Conservation (phyloP, 1,284 basidiomycete species). For the Takashimella tepidaria region DNA sequence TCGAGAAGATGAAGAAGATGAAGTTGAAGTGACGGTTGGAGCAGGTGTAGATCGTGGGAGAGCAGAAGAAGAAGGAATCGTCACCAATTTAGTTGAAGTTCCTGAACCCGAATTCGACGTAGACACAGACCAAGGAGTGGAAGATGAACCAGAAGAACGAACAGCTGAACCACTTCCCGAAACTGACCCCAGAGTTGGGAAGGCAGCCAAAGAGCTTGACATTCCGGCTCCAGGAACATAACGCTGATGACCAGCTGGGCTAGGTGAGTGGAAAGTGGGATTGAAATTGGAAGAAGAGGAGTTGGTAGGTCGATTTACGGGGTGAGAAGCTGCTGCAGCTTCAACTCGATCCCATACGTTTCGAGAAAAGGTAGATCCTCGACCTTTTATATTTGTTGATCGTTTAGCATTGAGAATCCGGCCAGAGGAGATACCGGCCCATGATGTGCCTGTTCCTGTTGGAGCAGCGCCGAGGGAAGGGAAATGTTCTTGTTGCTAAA, state of each 20-base stretch:
- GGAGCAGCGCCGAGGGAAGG: slow-evolving; percentile 62
- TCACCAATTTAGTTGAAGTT: slow-evolving; percentile 18
- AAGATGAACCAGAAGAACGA: slow-evolving; percentile 11
- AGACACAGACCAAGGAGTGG: slow-evolving; percentile 45
- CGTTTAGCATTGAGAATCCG: slow-evolving; percentile 78
- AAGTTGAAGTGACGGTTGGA: background rate
- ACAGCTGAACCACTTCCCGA: slow-evolving; percentile 11
- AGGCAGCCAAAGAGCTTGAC: slow-evolving; percentile 14
- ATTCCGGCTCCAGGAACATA: background rate
- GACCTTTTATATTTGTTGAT: slow-evolving; percentile 55
- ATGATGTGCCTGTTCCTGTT: slow-evolving; percentile 54
- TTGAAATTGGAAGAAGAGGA: slow-evolving; percentile 49
- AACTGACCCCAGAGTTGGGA: slow-evolving; percentile 34
- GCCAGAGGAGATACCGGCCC: slow-evolving; percentile 71
- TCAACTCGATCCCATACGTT: slow-evolving; percentile 84
- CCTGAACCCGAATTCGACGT: too few relatives aligned
- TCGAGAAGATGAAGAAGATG: too few relatives aligned
- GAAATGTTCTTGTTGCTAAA: slow-evolving; percentile 73
- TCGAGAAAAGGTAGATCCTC: slow-evolving; percentile 56
- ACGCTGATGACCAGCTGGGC: background rate
- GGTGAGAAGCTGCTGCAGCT: slow-evolving; percentile 64
- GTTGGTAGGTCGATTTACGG: slow-evolving; percentile 50
- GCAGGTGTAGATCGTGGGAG: background rate
- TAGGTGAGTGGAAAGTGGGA: slow-evolving; percentile 47
- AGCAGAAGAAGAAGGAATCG: slow-evolving; percentile 30